Evolutionary conservation across 2,329 filamentous ascomycete species (phyloP).

Genomic region (Apiospora marii): DNA sequence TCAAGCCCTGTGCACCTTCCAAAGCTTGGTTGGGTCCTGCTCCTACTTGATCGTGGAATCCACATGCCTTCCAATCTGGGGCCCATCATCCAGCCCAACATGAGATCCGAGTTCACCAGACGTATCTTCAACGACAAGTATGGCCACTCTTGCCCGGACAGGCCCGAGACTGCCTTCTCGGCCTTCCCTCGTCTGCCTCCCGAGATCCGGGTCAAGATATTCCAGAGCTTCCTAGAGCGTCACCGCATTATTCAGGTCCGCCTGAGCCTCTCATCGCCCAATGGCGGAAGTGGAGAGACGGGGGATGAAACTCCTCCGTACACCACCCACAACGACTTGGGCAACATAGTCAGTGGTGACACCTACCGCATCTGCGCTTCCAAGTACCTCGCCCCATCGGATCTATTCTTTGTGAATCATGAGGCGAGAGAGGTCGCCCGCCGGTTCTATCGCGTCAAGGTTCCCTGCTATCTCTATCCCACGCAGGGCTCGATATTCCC

Average conservation of each 20-base stretch:
- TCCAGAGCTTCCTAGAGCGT: conserved; percentile 8
- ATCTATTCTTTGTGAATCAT: background rate
- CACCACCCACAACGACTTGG: conserved; percentile 7
- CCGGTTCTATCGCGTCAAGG: conserved; percentile 10
- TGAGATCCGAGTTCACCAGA: conserved; percentile 5
- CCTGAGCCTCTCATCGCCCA: background rate
- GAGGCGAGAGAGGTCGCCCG: conserved; percentile 9
- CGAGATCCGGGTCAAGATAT: conserved; percentile 19
- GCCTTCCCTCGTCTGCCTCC: conserved; percentile 17
- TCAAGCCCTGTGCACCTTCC: background rate
- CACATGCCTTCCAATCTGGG: background rate
- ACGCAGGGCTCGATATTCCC: background rate
- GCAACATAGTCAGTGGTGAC: conserved; percentile 19
- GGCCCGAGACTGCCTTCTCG: background rate
- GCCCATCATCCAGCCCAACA: background rate
- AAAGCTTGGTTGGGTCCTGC: background rate
- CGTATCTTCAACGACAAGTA: conserved; percentile 17
- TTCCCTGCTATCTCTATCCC: conserved; percentile 8
- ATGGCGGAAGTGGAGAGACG: background rate
- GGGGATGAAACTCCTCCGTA: background rate
- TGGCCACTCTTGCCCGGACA: background rate
- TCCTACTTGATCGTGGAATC: background rate
- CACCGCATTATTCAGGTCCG: conserved; percentile 21
- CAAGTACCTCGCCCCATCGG: conserved; percentile 1
- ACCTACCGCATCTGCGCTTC: conserved; percentile 12